Conservation (phyloP, 306 rosid genomes). For the Malus sieversii region DNA sequence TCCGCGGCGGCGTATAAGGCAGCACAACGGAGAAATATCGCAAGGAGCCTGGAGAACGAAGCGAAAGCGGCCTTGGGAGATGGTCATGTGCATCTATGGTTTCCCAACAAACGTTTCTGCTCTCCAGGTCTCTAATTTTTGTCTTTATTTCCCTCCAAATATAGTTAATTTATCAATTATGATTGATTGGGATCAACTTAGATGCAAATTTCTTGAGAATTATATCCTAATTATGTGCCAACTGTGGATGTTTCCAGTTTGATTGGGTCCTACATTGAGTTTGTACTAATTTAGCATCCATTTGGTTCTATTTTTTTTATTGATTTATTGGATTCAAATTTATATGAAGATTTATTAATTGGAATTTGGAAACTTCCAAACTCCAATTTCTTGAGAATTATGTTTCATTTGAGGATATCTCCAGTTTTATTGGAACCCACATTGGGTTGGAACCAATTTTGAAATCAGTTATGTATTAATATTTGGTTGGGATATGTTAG, state of each 20-base stretch:
- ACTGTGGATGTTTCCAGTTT: background rate
- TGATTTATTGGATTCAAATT: background rate
- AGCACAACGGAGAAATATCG: slow-evolving; percentile 89
- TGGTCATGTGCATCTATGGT: slow-evolving; percentile 87
- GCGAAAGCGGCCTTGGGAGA: slow-evolving; percentile 88
- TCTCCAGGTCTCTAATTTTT: slow-evolving; percentile 57
- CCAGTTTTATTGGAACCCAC: background rate
- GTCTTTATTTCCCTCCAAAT: background rate
- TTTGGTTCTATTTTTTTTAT: background rate
- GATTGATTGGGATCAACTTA: background rate
- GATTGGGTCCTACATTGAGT: background rate
- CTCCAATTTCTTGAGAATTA: background rate
- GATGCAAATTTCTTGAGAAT: background rate
- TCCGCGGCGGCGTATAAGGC: slow-evolving; percentile 82
- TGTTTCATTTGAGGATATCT: background rate
- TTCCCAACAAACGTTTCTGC: slow-evolving; percentile 88
- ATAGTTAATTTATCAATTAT: background rate
- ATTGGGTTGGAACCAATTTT: background rate
- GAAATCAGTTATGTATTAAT: background rate
- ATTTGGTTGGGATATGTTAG: background rate
- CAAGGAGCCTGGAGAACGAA: slow-evolving; percentile 87
- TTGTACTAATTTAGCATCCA: background rate
- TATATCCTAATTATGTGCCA: background rate
- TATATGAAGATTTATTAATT: background rate
- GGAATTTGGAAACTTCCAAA: background rate